phyloP scores from a whole-genome alignment of 768 basidiomycete species.

The Steccherinum ochraceum region DNA sequence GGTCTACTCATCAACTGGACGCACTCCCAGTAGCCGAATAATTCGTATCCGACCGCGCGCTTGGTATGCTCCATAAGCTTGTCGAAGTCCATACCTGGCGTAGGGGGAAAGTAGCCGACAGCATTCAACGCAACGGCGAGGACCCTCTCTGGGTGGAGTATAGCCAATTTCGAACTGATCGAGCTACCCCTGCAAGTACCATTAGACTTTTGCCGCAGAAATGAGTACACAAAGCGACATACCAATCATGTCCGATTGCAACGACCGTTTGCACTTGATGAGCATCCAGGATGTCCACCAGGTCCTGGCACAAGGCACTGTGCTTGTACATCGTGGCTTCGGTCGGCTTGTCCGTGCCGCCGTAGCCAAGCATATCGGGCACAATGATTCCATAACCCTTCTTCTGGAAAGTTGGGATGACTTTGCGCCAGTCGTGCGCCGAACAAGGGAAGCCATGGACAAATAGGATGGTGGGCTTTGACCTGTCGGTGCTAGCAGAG shows the following conservation, averaged over 20 bases:
- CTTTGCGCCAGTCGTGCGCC: constrained; percentile 34
- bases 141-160: constrained; percentile 32
- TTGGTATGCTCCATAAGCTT: neutral
- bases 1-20: too few relatives aligned
- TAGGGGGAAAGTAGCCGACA: too few relatives aligned
- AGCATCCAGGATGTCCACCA: constrained; percentile 29
- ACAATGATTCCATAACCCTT: constrained; percentile 38
- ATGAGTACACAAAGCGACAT: neutral
- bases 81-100: too few relatives aligned
- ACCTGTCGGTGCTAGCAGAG: constrained; percentile 15
- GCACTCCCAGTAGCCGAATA: neutral
- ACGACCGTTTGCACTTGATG: constrained; percentile 22
- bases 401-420: constrained; percentile 31
- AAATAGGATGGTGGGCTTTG: constrained; percentile 34
- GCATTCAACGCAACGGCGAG: constrained; percentile 32
- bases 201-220: neutral
- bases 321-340: constrained; percentile 22
- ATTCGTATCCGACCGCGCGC: neutral
- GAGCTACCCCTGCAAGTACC: neutral
- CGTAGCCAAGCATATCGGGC: constrained; percentile 44
- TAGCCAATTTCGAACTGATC: constrained; percentile 25
- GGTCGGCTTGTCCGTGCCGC: constrained; percentile 36
- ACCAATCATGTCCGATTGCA: constrained; percentile 31
- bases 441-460: constrained; percentile 40
- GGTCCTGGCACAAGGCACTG: constrained; percentile 21